Evolutionary conservation across 164 flowering plant genomes (phyloP).

Genomic region (Nymphaea thermarum): DNA sequence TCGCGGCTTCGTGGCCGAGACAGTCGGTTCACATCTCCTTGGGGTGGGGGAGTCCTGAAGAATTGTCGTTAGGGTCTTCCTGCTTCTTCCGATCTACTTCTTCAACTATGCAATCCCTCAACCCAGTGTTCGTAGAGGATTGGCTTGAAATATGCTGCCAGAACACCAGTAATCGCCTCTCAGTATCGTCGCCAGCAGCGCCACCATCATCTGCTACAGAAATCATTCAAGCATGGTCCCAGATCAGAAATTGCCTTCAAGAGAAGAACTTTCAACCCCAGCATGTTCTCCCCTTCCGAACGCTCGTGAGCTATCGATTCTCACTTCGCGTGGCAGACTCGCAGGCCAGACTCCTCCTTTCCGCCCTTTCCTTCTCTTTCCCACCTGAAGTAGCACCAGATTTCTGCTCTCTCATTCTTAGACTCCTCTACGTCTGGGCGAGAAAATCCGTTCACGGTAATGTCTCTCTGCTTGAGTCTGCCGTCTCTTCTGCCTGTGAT

Average conservation of each 20-base stretch:
- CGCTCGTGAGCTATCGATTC: slow-evolving; percentile 35
- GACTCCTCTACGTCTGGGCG: slow-evolving; percentile 79
- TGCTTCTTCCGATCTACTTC: background rate
- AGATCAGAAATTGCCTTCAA: slow-evolving; percentile 56
- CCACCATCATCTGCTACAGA: slow-evolving; percentile 28
- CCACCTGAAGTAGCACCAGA: slow-evolving; percentile 28
- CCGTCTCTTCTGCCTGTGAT: slow-evolving; percentile 25
- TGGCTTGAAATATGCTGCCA: slow-evolving; percentile 30
- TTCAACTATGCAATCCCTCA: background rate
- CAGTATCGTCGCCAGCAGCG: slow-evolving; percentile 12
- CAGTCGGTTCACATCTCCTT: too few species aligned
- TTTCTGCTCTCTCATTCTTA: slow-evolving; percentile 45
- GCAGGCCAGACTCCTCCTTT: slow-evolving; percentile 70
- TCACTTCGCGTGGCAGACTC: slow-evolving; percentile 83
- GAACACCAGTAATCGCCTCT: slow-evolving; percentile 1
- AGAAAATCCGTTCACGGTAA: slow-evolving; percentile 66
- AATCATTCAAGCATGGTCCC: slow-evolving; percentile 82
- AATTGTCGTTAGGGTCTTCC: too few species aligned
- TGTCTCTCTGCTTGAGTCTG: slow-evolving; percentile 32
- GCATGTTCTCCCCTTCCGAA: slow-evolving; percentile 43
- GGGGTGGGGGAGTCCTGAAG: too few species aligned
- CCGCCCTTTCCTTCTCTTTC: slow-evolving; percentile 43
- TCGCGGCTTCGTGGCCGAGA: too few species aligned
- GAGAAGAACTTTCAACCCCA: slow-evolving; percentile 23
- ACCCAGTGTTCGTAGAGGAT: slow-evolving; percentile 55